phyloP scores from a whole-genome alignment of 1,139 yeast species.

The Diutina rugosa region DNA sequence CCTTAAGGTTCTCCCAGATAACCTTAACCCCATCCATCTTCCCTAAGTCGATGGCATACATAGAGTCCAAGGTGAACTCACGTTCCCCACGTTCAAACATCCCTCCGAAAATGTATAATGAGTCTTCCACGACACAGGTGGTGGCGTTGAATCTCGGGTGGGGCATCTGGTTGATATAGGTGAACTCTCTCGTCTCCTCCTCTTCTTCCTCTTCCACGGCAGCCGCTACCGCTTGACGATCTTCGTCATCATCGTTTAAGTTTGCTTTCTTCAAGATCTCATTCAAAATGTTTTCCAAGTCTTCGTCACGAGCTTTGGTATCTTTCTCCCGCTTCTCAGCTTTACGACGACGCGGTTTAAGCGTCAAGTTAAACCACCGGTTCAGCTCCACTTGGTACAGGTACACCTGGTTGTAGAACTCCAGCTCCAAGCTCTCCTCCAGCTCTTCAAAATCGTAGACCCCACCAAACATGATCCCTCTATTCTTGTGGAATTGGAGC shows the following conservation, averaged over 20 bases:
- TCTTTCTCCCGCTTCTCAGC: constrained; percentile 25
- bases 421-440: constrained; percentile 80
- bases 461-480: constrained; percentile 93
- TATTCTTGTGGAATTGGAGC: constrained; percentile 76
- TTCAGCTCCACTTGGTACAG: constrained; percentile 79
- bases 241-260: constrained; percentile 47
- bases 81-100: constrained; percentile 79
- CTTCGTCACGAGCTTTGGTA: constrained; percentile 53
- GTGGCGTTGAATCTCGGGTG: constrained; percentile 85
- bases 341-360: constrained; percentile 51
- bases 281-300: constrained; percentile 69
- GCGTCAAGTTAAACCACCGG: constrained; percentile 70
- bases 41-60: constrained; percentile 77
- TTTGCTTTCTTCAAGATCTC: constrained; percentile 62
- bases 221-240: constrained; percentile 25
- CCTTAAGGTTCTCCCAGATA: constrained; percentile 76
- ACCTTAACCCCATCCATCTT: constrained; percentile 81
- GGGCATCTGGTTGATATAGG: constrained; percentile 52
- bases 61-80: constrained; percentile 73
- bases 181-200: constrained; percentile 34
- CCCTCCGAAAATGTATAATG: constrained; percentile 83
- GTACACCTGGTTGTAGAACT: constrained; percentile 68
- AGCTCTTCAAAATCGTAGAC: constrained; percentile 92
- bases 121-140: constrained; percentile 77
- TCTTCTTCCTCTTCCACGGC: constrained; percentile 15